A percentile compares a stretch with the other conserved stretches of the same genome.
Evolutionary conservation across 148 eudicot genomes (phyloP).

Genomic region (Cornus suecica): DNA sequence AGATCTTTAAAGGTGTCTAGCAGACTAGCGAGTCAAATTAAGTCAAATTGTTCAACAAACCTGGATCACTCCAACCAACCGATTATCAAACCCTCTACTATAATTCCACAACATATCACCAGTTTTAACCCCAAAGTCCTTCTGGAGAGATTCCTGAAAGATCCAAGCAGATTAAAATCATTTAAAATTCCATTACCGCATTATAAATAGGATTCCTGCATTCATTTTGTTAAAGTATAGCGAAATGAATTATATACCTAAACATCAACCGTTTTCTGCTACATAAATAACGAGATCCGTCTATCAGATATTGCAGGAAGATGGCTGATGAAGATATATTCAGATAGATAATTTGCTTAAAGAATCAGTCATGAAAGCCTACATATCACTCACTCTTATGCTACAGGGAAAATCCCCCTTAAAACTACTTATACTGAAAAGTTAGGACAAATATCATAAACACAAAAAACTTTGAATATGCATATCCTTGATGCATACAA

Average conservation of each 20-base stretch:
- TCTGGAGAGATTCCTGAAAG: conserved; percentile 77
- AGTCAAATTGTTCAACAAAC: conserved; percentile 26
- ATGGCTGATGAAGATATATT: not conserved
- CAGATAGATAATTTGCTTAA: not conserved
- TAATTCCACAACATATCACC: conserved; percentile 97
- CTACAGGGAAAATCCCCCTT: not conserved
- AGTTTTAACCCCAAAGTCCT: conserved; percentile 84
- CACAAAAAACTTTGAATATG: not conserved
- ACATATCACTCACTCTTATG: not conserved
- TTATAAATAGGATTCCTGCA: not conserved
- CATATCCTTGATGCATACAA: not conserved
- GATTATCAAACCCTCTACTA: conserved; percentile 79
- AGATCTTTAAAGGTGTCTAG: not conserved
- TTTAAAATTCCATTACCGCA: not conserved
- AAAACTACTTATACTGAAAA: not conserved
- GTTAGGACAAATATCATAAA: not conserved
- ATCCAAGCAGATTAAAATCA: conserved; percentile 7
- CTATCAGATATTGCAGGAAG: not conserved
- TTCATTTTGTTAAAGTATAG: not conserved
- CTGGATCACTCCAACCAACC: conserved; percentile 79
- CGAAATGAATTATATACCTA: not conserved
- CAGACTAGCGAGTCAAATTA: not conserved
- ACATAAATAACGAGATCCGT: not conserved
- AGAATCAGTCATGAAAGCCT: not conserved
- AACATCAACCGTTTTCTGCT: not conserved